Conservation (phyloP, 2,329 filamentous ascomycete species). For the Colletotrichum gloeosporioides region DNA sequence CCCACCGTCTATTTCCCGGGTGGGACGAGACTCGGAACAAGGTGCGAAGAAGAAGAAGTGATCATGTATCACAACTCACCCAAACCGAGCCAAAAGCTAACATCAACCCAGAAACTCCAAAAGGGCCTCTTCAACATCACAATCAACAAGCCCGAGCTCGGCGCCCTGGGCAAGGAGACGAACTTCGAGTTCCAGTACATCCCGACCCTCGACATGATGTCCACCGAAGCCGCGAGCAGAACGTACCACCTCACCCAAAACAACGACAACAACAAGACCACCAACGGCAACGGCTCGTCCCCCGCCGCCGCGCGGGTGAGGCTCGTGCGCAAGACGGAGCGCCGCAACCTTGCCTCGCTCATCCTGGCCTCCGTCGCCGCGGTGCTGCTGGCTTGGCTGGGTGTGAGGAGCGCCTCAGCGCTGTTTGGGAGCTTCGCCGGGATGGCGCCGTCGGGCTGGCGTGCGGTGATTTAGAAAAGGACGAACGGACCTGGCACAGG, state of each 20-base stretch:
- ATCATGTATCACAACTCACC: neutral
- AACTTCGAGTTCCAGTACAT: conserved; percentile 76
- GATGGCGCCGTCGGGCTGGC: neutral
- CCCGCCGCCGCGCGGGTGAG: conserved; percentile 35
- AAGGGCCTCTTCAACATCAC: conserved; percentile 57
- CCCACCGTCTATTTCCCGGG: conserved; percentile 39
- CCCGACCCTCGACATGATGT: conserved; percentile 48
- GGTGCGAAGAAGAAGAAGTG: conserved; percentile 23
- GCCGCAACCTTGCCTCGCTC: conserved; percentile 47
- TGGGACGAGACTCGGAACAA: conserved; percentile 41
- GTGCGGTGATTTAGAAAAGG: neutral
- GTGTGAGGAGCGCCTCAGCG: conserved; percentile 19
- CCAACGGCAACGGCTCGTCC: conserved; percentile 23
- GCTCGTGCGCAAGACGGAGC: conserved; percentile 34
- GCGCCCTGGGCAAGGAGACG: conserved; percentile 66
- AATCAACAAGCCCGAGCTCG: conserved; percentile 62
- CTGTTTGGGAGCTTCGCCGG: conserved; percentile 1
- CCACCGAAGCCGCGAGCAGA: conserved; percentile 30
- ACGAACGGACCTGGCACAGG: neutral
- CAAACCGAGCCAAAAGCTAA: neutral
- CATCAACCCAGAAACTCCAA: conserved; percentile 30
- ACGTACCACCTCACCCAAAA: neutral
- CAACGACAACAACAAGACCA: conserved; percentile 30
- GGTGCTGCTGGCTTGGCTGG: conserved; percentile 30
- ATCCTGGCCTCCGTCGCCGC: conserved; percentile 39